Percentiles rank a stretch among this genome's conserved stretches.
Conservation (phyloP, 768 basidiomycete species). For the Rhodotorula taiwanensis region DNA sequence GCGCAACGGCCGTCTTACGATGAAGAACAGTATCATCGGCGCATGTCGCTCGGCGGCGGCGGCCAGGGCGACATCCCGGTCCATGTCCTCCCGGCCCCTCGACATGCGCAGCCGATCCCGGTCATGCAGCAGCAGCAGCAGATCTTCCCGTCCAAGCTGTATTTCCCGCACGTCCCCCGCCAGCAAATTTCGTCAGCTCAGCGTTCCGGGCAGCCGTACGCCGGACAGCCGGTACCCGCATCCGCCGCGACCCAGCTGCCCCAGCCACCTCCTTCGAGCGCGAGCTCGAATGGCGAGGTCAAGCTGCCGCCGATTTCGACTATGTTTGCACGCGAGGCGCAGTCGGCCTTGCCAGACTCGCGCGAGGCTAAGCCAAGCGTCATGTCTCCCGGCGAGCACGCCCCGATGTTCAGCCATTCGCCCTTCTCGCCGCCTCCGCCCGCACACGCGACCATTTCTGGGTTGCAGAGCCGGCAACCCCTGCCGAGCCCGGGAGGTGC, state of each 20-base stretch:
- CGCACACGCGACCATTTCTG: neutral
- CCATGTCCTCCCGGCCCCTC: no score
- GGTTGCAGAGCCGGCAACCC: no score
- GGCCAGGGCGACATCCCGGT: no score
- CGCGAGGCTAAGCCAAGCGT: neutral
- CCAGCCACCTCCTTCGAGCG: neutral
- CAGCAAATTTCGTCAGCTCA: neutral
- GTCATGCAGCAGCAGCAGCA: neutral
- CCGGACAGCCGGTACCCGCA: no score
- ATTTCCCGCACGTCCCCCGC: constrained; percentile 23
- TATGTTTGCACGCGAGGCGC: neutral
- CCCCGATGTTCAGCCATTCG: constrained; percentile 3
- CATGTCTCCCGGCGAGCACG: neutral
- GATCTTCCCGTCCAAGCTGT: constrained; percentile 16
- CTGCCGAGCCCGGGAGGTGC: no score
- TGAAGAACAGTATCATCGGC: no score
- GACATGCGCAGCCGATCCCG: no score
- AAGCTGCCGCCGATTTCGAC: constrained; percentile 23
- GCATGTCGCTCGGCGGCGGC: no score
- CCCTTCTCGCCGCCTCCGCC: neutral
- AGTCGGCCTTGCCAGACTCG: neutral
- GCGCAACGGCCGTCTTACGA: no score
- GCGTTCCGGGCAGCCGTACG: neutral
- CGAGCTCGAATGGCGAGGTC: neutral
- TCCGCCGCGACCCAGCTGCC: no score